Percentiles rank a stretch among this genome's conserved stretches.
These are phyloP conservation scores for Chloropicon primus DNA, from an alignment of 139 green algal genomes.

Conservation along the genomic window DNA sequence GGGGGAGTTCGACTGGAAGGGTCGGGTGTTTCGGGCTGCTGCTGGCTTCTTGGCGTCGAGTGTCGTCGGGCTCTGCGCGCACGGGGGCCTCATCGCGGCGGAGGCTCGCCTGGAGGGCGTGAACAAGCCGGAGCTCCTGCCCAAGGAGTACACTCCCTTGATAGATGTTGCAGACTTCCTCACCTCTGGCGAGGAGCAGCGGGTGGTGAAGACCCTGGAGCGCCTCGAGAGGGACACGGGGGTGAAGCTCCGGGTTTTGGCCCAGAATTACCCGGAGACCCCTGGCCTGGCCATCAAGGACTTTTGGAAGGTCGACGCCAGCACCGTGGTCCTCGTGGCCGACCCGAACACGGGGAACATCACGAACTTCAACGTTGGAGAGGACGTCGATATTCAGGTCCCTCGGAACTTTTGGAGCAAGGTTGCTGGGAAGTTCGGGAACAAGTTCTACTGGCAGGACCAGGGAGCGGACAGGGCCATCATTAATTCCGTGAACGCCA, in stretches of 20 bases:
- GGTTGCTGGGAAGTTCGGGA: slow-evolving; percentile 84
- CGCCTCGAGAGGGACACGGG: slow-evolving; percentile 77
- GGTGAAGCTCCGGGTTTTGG: slow-evolving; percentile 81
- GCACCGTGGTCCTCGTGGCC: slow-evolving; percentile 87
- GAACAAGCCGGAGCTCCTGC: slow-evolving; percentile 92
- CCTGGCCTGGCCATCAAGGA: slow-evolving; percentile 83
- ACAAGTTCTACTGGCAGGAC: slow-evolving; percentile 88
- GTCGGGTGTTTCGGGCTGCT: too few relatives aligned
- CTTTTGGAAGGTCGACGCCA: slow-evolving; percentile 90
- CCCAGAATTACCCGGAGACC: slow-evolving; percentile 95
- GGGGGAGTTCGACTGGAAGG: too few relatives aligned
- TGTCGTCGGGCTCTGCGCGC: neutral
- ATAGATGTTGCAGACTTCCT: slow-evolving; percentile 92
- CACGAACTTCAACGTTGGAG: slow-evolving; percentile 95
- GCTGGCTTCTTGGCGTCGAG: neutral
- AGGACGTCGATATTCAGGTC: slow-evolving; percentile 63
- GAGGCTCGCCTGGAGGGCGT: slow-evolving; percentile 71
- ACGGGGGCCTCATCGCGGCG: neutral
- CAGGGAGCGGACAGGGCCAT: slow-evolving; percentile 72
- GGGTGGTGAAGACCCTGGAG: neutral
- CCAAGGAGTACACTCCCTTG: slow-evolving; percentile 42
- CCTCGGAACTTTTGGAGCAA: slow-evolving; percentile 72
- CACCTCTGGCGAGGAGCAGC: slow-evolving; percentile 53
- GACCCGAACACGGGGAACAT: slow-evolving; percentile 68
- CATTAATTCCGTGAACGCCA: slow-evolving; percentile 66